A percentile compares a stretch with the other conserved stretches of the same genome.
These are phyloP conservation scores for Dichotomocladium elegans DNA, from an alignment of 371 early-diverging fungal species.

Conservation along the genomic window DNA sequence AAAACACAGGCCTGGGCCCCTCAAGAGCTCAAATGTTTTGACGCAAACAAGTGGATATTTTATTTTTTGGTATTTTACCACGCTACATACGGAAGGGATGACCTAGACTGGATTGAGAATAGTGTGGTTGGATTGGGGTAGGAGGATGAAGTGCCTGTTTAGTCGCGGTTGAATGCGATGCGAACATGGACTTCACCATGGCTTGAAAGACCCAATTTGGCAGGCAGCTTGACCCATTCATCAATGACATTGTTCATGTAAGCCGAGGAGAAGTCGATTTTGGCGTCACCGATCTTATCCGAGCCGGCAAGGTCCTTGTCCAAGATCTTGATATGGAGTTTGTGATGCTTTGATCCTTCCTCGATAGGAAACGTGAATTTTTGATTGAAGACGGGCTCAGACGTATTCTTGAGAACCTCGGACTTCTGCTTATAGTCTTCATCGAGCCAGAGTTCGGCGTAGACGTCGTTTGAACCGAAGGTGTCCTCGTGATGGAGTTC, in stretches of 20 bases:
- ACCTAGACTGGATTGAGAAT: no score
- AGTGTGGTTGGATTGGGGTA: no score
- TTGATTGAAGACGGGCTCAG: conserved; percentile 14
- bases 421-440: conserved; percentile 16
- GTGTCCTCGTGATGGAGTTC: conserved; percentile 16
- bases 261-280: conserved; percentile 16
- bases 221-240: conserved; percentile 15
- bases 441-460: conserved; percentile 13
- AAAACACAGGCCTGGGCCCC: no score
- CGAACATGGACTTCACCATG: conserved; percentile 21
- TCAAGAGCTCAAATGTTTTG: no score
- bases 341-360: conserved; percentile 13
- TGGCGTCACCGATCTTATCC: conserved; percentile 42
- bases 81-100: no score
- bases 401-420: neutral
- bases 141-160: no score
- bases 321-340: conserved; percentile 29
- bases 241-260: conserved; percentile 3
- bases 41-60: no score
- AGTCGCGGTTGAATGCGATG: neutral
- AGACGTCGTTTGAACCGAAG: no score
- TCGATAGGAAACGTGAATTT: conserved; percentile 13
- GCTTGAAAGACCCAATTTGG: conserved; percentile 14
- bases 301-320: conserved; percentile 33
- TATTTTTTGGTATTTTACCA: no score